A percentile compares a stretch with the other conserved stretches of the same genome.
These are phyloP conservation scores for Nicotiana tomentosiformis DNA, from an alignment of 257 asterid species.

Conservation along the genomic window DNA sequence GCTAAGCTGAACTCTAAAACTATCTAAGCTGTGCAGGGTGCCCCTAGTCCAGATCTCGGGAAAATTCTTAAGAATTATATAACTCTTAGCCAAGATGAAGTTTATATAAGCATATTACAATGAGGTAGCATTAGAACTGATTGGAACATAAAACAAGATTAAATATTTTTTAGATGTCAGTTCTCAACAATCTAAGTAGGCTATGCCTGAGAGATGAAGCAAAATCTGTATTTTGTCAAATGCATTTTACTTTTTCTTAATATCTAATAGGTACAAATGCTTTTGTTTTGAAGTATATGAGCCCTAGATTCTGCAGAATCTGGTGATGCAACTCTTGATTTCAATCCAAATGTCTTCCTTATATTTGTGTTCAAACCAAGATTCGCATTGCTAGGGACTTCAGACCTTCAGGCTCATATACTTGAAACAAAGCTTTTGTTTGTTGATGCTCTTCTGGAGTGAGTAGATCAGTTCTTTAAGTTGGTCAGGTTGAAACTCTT, in stretches of 20 bases:
- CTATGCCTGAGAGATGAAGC: not conserved
- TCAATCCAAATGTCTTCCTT: not conserved
- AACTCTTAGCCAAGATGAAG: not conserved
- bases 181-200: not conserved
- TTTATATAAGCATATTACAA: not conserved
- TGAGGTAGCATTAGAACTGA: conserved; percentile 2
- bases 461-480: not conserved
- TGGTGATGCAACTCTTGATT: not conserved
- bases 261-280: not conserved
- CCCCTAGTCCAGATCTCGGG: not conserved
- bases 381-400: not conserved
- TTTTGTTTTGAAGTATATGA: not conserved
- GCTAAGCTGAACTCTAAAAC: not conserved
- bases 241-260: not conserved
- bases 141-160: conserved; percentile 4
- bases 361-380: not conserved
- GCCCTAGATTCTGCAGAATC: not conserved
- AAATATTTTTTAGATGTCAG: not conserved
- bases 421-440: not conserved
- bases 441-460: not conserved
- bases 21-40: not conserved
- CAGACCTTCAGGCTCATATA: not conserved
- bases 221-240: not conserved
- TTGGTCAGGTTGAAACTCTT: not conserved
- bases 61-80: not conserved